These are phyloP conservation scores for Cordyceps pruinosa DNA, from an alignment of 2,329 filamentous ascomycete species.

Conservation along the genomic window DNA sequence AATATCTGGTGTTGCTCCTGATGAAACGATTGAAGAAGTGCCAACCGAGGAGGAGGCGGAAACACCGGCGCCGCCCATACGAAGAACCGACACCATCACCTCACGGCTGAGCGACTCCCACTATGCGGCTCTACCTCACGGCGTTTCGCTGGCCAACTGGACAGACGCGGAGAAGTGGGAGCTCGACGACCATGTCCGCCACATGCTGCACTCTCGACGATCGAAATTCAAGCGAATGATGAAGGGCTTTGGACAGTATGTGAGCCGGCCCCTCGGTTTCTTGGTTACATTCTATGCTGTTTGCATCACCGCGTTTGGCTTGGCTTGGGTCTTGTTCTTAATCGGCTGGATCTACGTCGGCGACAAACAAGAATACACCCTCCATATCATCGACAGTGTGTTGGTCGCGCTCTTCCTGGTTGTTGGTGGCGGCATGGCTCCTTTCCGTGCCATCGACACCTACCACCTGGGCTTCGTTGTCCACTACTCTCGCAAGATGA, in stretches of 20 bases:
- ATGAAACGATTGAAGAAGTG: constrained; percentile 15
- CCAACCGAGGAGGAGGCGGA: constrained; percentile 17
- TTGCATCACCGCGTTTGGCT: constrained; percentile 75
- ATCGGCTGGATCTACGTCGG: constrained; percentile 87
- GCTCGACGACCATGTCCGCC: constrained; percentile 78
- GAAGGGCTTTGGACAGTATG: constrained; percentile 76
- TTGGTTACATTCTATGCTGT: constrained; percentile 77
- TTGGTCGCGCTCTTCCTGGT: constrained; percentile 65
- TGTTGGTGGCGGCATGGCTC: constrained; percentile 63
- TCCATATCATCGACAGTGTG: constrained; percentile 65
- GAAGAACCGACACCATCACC: constrained; percentile 53
- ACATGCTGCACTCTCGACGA: constrained; percentile 77
- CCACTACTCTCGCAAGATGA: constrained; percentile 45
- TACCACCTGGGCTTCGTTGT: constrained; percentile 84
- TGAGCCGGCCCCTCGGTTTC: constrained; percentile 69
- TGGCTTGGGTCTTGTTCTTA: constrained; percentile 85
- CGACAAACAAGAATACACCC: constrained; percentile 59
- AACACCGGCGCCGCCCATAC: constrained; percentile 21
- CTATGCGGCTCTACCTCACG: constrained; percentile 74
- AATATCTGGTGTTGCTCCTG: constrained; percentile 18
- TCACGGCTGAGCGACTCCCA: constrained; percentile 62
- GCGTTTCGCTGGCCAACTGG: constrained; percentile 67
- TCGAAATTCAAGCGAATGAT: constrained; percentile 72
- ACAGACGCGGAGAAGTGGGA: constrained; percentile 64
- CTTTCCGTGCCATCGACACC: constrained; percentile 73